Evolutionary conservation across 2,329 filamentous ascomycete genomes (phyloP), one percentile per base, ranked within the genome.

Genomic region (Aspergillus brunneoviolaceus): DNA sequence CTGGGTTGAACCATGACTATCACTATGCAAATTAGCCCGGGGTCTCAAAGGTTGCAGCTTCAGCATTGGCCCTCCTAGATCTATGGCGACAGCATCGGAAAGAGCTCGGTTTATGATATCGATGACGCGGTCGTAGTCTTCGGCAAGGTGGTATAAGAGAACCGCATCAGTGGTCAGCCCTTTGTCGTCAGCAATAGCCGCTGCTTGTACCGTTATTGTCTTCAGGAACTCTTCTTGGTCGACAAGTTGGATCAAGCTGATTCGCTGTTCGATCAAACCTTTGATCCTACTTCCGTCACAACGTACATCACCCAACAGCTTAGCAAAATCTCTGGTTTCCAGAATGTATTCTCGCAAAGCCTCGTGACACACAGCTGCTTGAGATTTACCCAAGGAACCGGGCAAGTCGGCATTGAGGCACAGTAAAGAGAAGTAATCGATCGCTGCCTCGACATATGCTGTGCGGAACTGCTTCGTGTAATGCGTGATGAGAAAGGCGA

Each of bases 381-480:
- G 94, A 49, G 89, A 88, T 62, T 85, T 87, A 59, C 92, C 92
- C 5, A 88, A 82, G 59, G 90, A 85, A 21, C 89, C 89, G 27
- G 84, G 85, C 49, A 96, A 81, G 74, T 97, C 94, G 53, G 88
- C 86, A 72, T 98, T 98, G 59, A 99, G 85, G 75, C 92, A 96
- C 70, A 99, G 93, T 59, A 99, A 80, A 5, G 89, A 86, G 51
- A 99, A 86, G 75, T 99, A 99, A 74, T 99, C 95, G 19, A 96
- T 91, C 2, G 96, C 95, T 35, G 92, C 91, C 60, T 90, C 90
- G 6, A 92, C 90, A 70, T 96, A 89, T 21, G 92, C 93, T 31
- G 92, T 91, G 55, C 95, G 89, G 85, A 99, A 99, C 76, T 97
- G 93, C 57, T 90, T 87, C 4, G 96, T 99, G 80, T 99, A 99